These are phyloP conservation scores for Acer campestre DNA, from an alignment of 345 rosid species.

Conservation along the genomic window DNA sequence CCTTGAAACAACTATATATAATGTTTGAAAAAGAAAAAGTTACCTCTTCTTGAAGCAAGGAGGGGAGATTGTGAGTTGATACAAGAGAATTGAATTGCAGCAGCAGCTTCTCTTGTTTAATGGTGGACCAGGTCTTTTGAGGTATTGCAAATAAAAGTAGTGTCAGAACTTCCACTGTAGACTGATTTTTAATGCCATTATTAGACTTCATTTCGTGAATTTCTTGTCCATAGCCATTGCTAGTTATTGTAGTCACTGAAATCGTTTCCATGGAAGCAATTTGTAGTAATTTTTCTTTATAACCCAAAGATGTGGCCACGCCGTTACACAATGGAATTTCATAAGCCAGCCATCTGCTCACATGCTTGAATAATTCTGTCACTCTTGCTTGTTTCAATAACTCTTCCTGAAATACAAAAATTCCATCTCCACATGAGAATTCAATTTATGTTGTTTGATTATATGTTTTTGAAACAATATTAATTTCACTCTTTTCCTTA, in stretches of 20 bases:
- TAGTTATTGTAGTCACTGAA: too few relatives aligned
- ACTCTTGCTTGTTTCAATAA: slow-evolving; percentile 49
- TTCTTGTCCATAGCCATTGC: neutral
- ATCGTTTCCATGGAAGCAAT: too few relatives aligned
- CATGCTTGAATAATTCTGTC: slow-evolving; percentile 46
- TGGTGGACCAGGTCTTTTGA: neutral
- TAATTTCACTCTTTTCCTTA: too few relatives aligned
- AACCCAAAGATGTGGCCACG: neutral
- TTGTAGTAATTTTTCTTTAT: neutral
- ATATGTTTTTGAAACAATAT: too few relatives aligned
- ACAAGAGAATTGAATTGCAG: neutral
- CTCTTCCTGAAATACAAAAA: slow-evolving; percentile 36
- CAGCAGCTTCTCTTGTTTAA: neutral
- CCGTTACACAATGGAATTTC: neutral
- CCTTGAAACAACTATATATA: too few relatives aligned
- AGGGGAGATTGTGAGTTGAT: neutral
- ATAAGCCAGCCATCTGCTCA: slow-evolving; percentile 5
- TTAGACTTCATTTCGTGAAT: neutral
- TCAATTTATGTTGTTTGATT: too few relatives aligned
- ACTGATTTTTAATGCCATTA: neutral
- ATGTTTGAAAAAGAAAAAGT: too few relatives aligned
- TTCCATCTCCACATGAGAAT: neutral
- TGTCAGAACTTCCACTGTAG: neutral
- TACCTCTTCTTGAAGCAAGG: neutral
- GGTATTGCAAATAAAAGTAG: neutral